Base-by-base conservation (phyloP, 805 yeast genomes). In the Pichia insulana region DNA sequence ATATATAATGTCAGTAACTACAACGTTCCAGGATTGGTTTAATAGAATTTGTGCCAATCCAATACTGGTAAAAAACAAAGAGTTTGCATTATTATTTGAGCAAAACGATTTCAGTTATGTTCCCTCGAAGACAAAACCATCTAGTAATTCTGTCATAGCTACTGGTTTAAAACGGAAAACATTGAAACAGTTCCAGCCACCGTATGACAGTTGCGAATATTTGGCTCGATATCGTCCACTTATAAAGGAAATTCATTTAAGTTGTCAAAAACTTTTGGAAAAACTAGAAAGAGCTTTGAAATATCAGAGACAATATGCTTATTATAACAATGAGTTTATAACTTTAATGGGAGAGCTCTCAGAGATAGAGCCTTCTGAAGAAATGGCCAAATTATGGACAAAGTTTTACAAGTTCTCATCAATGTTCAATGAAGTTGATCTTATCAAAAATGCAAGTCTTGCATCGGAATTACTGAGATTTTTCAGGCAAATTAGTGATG, bases 151-250 rank as follows among this genome's bases (percentile, higher is more conserved):
- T 0, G 71, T 75, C 2, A 73, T 76, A 38, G 95, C 96, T 1
- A 78, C 94, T 13, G 98, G 97, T 0, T 60, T 92, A 20, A 78
- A 80, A 48, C 75, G 98, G 40, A 85, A 84, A 60, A 88, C 97
- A 2, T 70, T 92, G 55, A 92, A 92, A 60, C 98, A 92, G 59
- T 71, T 89, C 36, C 81, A 84, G 34, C 85, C 95, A 2, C 98
- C 98, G 1, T 86, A 81, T 54, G 98, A 90, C 62, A 90, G 86
- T 33, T 80, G 78, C 37, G 71, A 74, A 20, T 92, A 82, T 47
- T 70, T 92, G 47, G 88, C 92, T 0, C 83, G 76, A 39, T 87
- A 89, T 59, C 68, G 98, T 48, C 98, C 98, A 1, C 57, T 82
- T 58, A 81, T 89, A 31, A 92, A 92, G 62, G 71, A 80, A 9